phyloP scores from a whole-genome alignment of 352 stramenopile species.

The Globisporangium heterothallicum region DNA sequence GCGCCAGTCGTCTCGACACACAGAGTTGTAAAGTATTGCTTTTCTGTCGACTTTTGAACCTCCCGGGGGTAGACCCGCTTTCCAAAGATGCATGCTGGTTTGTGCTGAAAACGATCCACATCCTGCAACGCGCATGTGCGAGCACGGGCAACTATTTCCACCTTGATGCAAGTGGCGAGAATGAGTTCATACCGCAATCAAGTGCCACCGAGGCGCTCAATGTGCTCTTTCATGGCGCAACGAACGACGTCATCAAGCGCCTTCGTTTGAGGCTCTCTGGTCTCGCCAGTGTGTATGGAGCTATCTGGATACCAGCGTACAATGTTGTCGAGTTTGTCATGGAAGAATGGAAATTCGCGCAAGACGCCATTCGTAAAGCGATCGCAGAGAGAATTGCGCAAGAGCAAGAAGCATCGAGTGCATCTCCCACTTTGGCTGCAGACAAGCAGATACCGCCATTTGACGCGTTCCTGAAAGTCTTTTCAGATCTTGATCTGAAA shows the following conservation, averaged over 20 bases:
- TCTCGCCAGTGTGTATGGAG: constrained; percentile 43
- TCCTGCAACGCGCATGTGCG: constrained; percentile 33
- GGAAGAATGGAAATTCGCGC: constrained; percentile 38
- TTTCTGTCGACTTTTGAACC: constrained; percentile 34
- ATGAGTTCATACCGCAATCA: constrained; percentile 43
- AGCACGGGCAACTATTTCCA: constrained; percentile 40
- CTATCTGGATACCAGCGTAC: constrained; percentile 50
- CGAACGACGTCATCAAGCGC: constrained; percentile 39
- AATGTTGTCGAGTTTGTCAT: constrained; percentile 37
- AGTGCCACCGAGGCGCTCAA: constrained; percentile 34
- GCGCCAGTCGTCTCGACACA: constrained; percentile 36
- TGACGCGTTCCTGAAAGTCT: constrained; percentile 23
- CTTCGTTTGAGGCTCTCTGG: constrained; percentile 31
- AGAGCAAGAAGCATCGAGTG: constrained; percentile 1
- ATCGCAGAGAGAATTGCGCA: constrained; percentile 25
- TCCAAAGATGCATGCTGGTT: constrained; percentile 47
- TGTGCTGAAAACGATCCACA: constrained; percentile 36
- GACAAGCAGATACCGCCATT: constrained; percentile 14
- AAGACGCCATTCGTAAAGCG: constrained; percentile 16
- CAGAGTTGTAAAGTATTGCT: constrained; percentile 55
- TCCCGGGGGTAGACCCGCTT: constrained; percentile 33
- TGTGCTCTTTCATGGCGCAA: constrained; percentile 23
- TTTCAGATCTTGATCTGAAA: constrained; percentile 24
- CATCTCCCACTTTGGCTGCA: background rate
- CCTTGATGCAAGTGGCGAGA: constrained; percentile 33